Conservation (phyloP, 2,329 filamentous ascomycete genomes). For the Emergomyces orientalis region DNA sequence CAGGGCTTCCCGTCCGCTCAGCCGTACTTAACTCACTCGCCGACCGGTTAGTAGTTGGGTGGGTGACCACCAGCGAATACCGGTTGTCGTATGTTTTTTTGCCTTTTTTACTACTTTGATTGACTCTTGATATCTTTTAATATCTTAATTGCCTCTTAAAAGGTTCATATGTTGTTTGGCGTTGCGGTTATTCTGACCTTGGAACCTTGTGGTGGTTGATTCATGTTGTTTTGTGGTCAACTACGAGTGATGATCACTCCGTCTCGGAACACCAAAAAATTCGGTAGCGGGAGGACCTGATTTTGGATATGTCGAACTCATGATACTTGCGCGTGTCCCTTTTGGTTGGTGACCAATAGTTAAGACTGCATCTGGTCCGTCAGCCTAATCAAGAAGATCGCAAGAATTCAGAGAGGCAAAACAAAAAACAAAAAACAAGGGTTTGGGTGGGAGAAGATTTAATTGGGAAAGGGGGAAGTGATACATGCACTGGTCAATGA, state of each 20-base stretch:
- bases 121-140: not conserved
- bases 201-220: not conserved
- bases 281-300: not conserved
- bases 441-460: not conserved
- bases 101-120: not conserved
- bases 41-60: no score
- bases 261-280: not conserved
- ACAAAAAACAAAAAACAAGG: not conserved
- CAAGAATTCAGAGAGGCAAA: not conserved
- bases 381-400: not conserved
- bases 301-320: not conserved
- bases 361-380: not conserved
- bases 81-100: slow-evolving; percentile 1
- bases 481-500: not conserved
- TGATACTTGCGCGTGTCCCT: not conserved
- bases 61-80: no score
- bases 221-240: not conserved
- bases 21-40: not conserved
- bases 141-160: not conserved
- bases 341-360: not conserved
- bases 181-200: no score
- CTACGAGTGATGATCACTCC: no score
- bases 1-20: not conserved
- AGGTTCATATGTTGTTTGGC: not conserved
- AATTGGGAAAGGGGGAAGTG: not conserved